Conservation (phyloP, 257 asterid genomes). For the Haberlea rhodopensis region DNA sequence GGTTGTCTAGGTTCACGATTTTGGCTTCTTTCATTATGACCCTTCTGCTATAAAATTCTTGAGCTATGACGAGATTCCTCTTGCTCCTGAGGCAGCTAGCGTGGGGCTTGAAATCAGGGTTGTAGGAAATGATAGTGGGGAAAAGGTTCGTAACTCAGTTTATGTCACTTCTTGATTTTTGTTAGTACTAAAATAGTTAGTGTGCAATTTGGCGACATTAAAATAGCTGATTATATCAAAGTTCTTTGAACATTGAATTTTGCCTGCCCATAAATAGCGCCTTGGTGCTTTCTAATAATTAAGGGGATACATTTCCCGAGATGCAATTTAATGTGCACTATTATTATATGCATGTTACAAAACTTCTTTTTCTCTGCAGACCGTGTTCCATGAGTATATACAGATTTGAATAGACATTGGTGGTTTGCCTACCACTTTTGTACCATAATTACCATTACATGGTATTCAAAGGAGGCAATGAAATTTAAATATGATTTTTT, state of each 20-base stretch:
- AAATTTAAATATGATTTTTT: slow-evolving; percentile 20
- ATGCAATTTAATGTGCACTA: slow-evolving; percentile 11
- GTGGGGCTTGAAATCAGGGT: slow-evolving; percentile 99
- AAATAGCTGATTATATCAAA: slow-evolving; percentile 7
- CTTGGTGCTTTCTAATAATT: slow-evolving; percentile 9
- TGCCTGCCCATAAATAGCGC: neutral
- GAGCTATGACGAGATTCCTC: slow-evolving; percentile 93
- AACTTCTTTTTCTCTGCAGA: slow-evolving; percentile 9
- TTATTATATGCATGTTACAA: neutral
- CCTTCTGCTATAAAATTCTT: slow-evolving; percentile 86
- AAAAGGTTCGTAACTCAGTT: slow-evolving; percentile 60
- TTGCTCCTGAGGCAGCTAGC: slow-evolving; percentile 94
- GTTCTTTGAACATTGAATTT: slow-evolving; percentile 4
- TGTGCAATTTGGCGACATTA: slow-evolving; percentile 9
- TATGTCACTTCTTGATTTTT: slow-evolving; percentile 21
- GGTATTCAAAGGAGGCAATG: slow-evolving; percentile 6
- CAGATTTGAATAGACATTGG: neutral
- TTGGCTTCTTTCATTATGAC: slow-evolving; percentile 90
- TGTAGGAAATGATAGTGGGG: slow-evolving; percentile 99
- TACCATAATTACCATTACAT: neutral
- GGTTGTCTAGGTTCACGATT: slow-evolving; percentile 79
- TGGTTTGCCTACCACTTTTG: neutral
- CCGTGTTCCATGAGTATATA: neutral
- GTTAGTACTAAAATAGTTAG: neutral
- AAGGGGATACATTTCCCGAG: slow-evolving; percentile 10